phyloP scores from a whole-genome alignment of 2,329 filamentous ascomycete species.

The Neonectria neomacrospora region DNA sequence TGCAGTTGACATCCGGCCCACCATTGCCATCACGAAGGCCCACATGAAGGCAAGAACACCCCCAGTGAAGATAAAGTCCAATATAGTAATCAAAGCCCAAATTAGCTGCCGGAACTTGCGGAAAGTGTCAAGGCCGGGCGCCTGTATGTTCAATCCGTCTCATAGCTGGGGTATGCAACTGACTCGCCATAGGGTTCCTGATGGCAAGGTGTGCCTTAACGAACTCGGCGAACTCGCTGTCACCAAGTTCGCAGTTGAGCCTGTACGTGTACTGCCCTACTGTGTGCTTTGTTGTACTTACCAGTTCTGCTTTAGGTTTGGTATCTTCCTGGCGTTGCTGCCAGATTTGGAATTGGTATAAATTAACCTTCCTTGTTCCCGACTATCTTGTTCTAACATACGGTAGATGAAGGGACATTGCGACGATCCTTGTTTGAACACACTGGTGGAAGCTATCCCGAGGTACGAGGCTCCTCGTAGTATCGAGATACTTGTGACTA shows the following conservation, averaged over 20 bases:
- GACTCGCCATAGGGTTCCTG: constrained; percentile 61
- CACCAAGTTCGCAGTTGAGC: constrained; percentile 97
- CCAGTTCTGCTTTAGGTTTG: constrained; percentile 62
- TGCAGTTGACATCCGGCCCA: constrained; percentile 83
- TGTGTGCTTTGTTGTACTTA: constrained; percentile 9
- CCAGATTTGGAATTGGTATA: constrained; percentile 88
- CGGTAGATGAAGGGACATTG: constrained; percentile 81
- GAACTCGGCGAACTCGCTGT: constrained; percentile 87
- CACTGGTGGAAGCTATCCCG: constrained; percentile 94
- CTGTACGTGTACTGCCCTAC: constrained; percentile 64
- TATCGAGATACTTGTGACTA: constrained; percentile 29
- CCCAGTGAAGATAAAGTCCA: no score
- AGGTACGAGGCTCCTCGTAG: constrained; percentile 57
- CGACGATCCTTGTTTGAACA: constrained; percentile 92
- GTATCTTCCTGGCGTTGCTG: constrained; percentile 88
- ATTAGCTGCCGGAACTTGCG: constrained; percentile 85
- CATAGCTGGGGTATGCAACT: constrained; percentile 13
- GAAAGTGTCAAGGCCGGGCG: constrained; percentile 85
- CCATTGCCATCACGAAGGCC: constrained; percentile 90
- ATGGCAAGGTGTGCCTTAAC: constrained; percentile 93
- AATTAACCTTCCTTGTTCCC: constrained; percentile 5
- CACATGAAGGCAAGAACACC: constrained; percentile 77
- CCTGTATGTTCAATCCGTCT: constrained; percentile 57
- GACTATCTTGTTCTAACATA: constrained; percentile 41
- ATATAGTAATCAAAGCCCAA: constrained; percentile 13